Percentiles rank a stretch among this genome's conserved stretches.
Evolutionary conservation across 768 basidiomycete genomes (phyloP).

Genomic region (Trametes sanguinea): DNA sequence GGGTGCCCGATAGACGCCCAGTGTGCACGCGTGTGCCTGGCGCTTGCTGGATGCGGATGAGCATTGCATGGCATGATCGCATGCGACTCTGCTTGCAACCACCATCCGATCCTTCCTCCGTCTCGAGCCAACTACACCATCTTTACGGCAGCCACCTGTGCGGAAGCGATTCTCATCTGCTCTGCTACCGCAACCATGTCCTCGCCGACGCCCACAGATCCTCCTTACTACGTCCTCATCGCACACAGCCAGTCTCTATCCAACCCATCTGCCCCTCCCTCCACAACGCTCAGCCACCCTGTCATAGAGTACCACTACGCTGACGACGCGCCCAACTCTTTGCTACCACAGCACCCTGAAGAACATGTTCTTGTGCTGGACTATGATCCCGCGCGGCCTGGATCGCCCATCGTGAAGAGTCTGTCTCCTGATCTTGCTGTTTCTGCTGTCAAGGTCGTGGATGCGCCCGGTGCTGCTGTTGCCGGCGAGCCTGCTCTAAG

Average conservation of each 20-base stretch:
- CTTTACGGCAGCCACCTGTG: too few relatives aligned
- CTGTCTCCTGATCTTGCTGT: slow-evolving; percentile 50
- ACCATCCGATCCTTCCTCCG: neutral
- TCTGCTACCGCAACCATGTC: slow-evolving; percentile 4
- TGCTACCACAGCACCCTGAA: slow-evolving; percentile 58
- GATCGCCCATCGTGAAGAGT: slow-evolving; percentile 51
- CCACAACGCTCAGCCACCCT: slow-evolving; percentile 59
- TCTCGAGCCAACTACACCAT: too few relatives aligned
- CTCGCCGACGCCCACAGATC: slow-evolving; percentile 26
- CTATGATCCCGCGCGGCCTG: slow-evolving; percentile 49
- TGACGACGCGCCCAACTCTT: slow-evolving; percentile 70
- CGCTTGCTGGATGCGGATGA: neutral
- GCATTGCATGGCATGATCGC: neutral
- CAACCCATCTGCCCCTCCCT: slow-evolving; percentile 36
- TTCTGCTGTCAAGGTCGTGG: slow-evolving; percentile 63
- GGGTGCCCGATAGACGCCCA: slow-evolving; percentile 5
- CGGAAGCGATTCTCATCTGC: too few relatives aligned
- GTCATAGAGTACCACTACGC: slow-evolving; percentile 80
- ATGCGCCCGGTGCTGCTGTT: slow-evolving; percentile 71
- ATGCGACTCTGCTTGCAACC: slow-evolving; percentile 1
- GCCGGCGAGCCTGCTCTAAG: slow-evolving; percentile 44
- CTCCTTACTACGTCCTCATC: slow-evolving; percentile 71
- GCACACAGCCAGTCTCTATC: slow-evolving; percentile 54
- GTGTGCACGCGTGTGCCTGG: slow-evolving; percentile 3
- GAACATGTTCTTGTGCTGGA: slow-evolving; percentile 79